phyloP scores from a whole-genome alignment of 2,329 filamentous ascomycete genomes.

The Alternaria solani region DNA sequence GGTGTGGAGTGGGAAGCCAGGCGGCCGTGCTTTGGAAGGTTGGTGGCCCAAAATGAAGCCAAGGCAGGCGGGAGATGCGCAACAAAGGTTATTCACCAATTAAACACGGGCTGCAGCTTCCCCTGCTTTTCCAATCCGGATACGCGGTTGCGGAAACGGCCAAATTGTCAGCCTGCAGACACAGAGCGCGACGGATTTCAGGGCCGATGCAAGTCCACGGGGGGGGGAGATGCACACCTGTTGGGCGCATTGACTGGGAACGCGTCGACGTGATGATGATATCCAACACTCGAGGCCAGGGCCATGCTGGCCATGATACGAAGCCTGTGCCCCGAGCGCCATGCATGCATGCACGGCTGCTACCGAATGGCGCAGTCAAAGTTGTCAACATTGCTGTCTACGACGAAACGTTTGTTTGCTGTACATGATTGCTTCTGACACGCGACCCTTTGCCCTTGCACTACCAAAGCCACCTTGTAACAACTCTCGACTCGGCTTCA shows the following conservation, averaged over 20 bases:
- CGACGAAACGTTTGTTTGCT: slow-evolving; percentile 13
- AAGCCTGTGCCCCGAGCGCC: slow-evolving; percentile 22
- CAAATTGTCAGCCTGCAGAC: slow-evolving; percentile 2
- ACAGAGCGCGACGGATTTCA: neutral
- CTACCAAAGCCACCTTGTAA: slow-evolving; percentile 5
- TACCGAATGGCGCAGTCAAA: slow-evolving; percentile 15
- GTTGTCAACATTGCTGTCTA: slow-evolving; percentile 10
- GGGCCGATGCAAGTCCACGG: slow-evolving; percentile 6
- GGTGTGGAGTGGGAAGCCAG: slow-evolving; percentile 7
- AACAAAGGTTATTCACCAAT: slow-evolving; percentile 7
- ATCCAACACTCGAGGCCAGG: slow-evolving; percentile 11
- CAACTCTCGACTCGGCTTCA: neutral
- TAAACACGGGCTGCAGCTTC: neutral
- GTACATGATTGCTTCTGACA: slow-evolving; percentile 2
- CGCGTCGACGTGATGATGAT: slow-evolving; percentile 9
- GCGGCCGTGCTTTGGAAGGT: slow-evolving; percentile 4
- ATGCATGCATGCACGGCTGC: slow-evolving; percentile 26
- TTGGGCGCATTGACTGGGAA: slow-evolving; percentile 4
- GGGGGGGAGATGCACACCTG: slow-evolving; percentile 1
- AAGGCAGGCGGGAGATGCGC: slow-evolving; percentile 13
- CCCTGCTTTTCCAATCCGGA: slow-evolving; percentile 6
- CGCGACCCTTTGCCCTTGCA: slow-evolving; percentile 1
- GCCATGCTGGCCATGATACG: slow-evolving; percentile 17
- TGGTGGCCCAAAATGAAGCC: slow-evolving; percentile 8
- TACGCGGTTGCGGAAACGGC: slow-evolving; percentile 2